Percentiles rank a stretch among this genome's conserved stretches.
Conservation (phyloP, 768 basidiomycete species). For the Podaxis sp. region DNA sequence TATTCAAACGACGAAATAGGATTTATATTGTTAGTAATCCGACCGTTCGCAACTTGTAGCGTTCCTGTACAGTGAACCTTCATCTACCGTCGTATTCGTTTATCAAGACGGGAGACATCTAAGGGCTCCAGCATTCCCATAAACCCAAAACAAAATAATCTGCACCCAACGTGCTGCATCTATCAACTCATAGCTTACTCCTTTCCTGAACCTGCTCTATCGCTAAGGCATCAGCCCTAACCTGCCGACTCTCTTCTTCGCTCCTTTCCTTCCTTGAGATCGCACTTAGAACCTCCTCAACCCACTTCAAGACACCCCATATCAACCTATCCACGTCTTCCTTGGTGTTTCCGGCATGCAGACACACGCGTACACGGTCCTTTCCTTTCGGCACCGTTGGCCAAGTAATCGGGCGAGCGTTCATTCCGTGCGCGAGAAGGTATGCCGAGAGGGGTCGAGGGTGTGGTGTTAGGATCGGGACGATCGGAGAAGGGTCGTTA, state of each 20-base stretch:
- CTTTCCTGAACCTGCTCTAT: background rate
- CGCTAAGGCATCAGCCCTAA: background rate
- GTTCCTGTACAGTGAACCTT: too few relatives aligned
- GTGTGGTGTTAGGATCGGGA: constrained; percentile 76
- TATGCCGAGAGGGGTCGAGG: constrained; percentile 75
- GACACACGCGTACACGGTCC: constrained; percentile 84
- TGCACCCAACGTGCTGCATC: too few relatives aligned
- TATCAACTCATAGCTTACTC: background rate
- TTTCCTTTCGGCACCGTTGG: constrained; percentile 89
- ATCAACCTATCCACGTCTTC: constrained; percentile 63
- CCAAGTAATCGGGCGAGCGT: constrained; percentile 76
- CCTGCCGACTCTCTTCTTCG: background rate
- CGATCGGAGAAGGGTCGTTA: constrained; percentile 63
- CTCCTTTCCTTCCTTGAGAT: background rate
- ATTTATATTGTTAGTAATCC: too few relatives aligned
- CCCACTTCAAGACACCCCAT: constrained; percentile 48
- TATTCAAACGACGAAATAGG: background rate
- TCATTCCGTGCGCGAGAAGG: constrained; percentile 53
- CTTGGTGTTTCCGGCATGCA: constrained; percentile 73
- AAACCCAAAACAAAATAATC: too few relatives aligned
- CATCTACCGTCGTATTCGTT: too few relatives aligned
- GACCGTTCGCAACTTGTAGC: too few relatives aligned
- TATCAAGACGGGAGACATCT: too few relatives aligned
- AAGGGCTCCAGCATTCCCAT: too few relatives aligned
- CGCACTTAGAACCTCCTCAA: constrained; percentile 31